Conservation (phyloP, 73 alveolate genomes). For the Durusdinium trenchii region DNA sequence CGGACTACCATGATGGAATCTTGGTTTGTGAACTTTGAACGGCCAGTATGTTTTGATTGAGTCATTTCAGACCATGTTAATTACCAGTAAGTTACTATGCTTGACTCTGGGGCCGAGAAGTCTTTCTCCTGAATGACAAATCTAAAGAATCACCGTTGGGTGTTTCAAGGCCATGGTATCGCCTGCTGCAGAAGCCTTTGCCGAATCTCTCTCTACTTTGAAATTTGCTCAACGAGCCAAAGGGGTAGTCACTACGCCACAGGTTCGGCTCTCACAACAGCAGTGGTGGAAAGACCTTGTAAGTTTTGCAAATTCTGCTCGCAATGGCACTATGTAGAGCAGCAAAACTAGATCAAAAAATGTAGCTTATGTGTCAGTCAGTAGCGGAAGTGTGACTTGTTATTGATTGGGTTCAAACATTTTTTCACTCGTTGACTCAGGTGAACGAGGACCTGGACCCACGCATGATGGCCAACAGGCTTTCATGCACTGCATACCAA, state of each 20-base stretch:
- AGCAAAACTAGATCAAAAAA: neutral
- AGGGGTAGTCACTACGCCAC: slow-evolving; percentile 99
- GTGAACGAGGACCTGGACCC: slow-evolving; percentile 86
- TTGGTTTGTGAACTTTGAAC: neutral
- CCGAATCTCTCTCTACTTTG: slow-evolving; percentile 99
- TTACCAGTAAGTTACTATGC: too few relatives aligned
- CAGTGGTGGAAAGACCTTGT: neutral
- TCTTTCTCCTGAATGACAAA: too few relatives aligned
- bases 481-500: neutral
- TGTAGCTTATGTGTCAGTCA: neutral
- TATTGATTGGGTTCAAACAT: neutral
- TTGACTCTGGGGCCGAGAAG: too few relatives aligned
- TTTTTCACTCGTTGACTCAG: neutral
- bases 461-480: slow-evolving; percentile 67
- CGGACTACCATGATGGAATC: slow-evolving; percentile 99
- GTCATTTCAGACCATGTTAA: too few relatives aligned
- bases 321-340: too few relatives aligned
- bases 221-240: slow-evolving; percentile 99
- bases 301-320: neutral
- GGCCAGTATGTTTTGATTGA: too few relatives aligned
- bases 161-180: slow-evolving; percentile 97
- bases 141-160: neutral
- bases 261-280: slow-evolving; percentile 96
- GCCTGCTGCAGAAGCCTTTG: slow-evolving; percentile 99
- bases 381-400: neutral